Evolutionary conservation across 2,329 filamentous ascomycete genomes (phyloP).

Genomic region (Aspergillus amoenus): DNA sequence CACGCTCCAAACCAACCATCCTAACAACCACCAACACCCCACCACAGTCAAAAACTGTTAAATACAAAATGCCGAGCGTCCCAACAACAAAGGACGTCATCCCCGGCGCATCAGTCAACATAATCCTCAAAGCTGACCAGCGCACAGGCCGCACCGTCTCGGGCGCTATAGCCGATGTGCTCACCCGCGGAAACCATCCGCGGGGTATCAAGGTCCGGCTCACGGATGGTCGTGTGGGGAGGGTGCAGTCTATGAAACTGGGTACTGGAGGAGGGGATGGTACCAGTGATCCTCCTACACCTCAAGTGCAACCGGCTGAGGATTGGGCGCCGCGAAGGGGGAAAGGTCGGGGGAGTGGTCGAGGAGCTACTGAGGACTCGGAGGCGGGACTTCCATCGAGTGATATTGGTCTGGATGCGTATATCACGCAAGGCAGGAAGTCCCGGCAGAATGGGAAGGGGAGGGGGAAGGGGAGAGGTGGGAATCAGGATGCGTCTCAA

Average conservation of each 20-base stretch:
- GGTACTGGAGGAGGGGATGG: too few relatives aligned
- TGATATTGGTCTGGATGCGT: slow-evolving; percentile 13
- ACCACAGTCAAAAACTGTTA: too few relatives aligned
- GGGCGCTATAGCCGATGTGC: slow-evolving; percentile 64
- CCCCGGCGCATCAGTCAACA: slow-evolving; percentile 65
- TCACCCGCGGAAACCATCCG: slow-evolving; percentile 73
- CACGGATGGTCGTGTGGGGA: slow-evolving; percentile 67
- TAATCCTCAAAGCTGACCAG: slow-evolving; percentile 75
- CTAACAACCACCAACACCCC: too few relatives aligned
- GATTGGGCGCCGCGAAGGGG: too few relatives aligned
- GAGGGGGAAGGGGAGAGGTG: not conserved
- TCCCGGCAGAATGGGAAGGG: slow-evolving; percentile 6
- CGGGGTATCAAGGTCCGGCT: slow-evolving; percentile 78
- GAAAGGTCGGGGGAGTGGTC: too few relatives aligned
- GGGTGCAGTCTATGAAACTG: slow-evolving; percentile 57
- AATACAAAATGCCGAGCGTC: slow-evolving; percentile 15
- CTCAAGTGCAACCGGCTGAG: too few relatives aligned
- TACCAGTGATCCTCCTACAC: too few relatives aligned
- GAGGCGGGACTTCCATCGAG: too few relatives aligned
- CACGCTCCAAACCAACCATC: too few relatives aligned
- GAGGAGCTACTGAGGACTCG: too few relatives aligned
- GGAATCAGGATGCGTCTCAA: not conserved
- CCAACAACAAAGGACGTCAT: slow-evolving; percentile 23
- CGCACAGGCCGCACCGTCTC: slow-evolving; percentile 69
- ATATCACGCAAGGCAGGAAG: slow-evolving; percentile 5